Percentiles rank a stretch among this genome's conserved stretches.
phyloP scores from a whole-genome alignment of 2,329 filamentous ascomycete species.

The Tolypocladium nubicola region DNA sequence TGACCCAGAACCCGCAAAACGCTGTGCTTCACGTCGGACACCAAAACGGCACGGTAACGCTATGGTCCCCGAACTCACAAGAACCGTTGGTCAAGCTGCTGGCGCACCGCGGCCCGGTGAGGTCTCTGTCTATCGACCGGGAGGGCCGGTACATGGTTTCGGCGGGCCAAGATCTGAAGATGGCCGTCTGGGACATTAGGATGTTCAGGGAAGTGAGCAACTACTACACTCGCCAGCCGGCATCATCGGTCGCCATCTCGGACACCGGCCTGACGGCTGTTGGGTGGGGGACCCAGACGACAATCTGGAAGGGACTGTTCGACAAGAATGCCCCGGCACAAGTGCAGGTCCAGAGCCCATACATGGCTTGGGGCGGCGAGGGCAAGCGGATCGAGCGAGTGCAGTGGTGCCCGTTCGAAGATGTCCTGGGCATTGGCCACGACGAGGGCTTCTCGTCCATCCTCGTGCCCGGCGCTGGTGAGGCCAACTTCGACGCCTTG shows the following conservation, averaged over 20 bases:
- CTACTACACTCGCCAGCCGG: slow-evolving; percentile 77
- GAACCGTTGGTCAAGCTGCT: slow-evolving; percentile 85
- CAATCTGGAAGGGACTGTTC: slow-evolving; percentile 86
- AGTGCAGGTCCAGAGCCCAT: slow-evolving; percentile 73
- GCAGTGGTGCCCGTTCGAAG: slow-evolving; percentile 90
- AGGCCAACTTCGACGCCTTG: slow-evolving; percentile 90
- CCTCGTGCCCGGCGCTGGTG: slow-evolving; percentile 87
- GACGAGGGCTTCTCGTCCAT: slow-evolving; percentile 79
- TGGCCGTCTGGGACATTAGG: slow-evolving; percentile 93
- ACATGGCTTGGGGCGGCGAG: slow-evolving; percentile 88
- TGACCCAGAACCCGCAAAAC: slow-evolving; percentile 86
- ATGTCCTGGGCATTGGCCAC: slow-evolving; percentile 80
- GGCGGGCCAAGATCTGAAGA: slow-evolving; percentile 77
- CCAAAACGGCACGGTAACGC: slow-evolving; percentile 85
- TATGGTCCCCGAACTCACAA: slow-evolving; percentile 90
- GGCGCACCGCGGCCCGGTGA: slow-evolving; percentile 80
- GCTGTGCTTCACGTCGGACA: slow-evolving; percentile 87
- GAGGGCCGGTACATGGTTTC: slow-evolving; percentile 95
- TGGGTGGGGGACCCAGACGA: slow-evolving; percentile 81
- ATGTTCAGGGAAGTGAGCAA: slow-evolving; percentile 89
- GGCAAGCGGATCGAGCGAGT: slow-evolving; percentile 72
- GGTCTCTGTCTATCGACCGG: slow-evolving; percentile 74
- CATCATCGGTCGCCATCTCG: slow-evolving; percentile 75
- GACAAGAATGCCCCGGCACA: slow-evolving; percentile 60
- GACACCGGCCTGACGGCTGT: slow-evolving; percentile 82